These are phyloP conservation scores for Penicillium crustosum DNA, from an alignment of 2,329 filamentous ascomycete genomes.

Conservation along the genomic window DNA sequence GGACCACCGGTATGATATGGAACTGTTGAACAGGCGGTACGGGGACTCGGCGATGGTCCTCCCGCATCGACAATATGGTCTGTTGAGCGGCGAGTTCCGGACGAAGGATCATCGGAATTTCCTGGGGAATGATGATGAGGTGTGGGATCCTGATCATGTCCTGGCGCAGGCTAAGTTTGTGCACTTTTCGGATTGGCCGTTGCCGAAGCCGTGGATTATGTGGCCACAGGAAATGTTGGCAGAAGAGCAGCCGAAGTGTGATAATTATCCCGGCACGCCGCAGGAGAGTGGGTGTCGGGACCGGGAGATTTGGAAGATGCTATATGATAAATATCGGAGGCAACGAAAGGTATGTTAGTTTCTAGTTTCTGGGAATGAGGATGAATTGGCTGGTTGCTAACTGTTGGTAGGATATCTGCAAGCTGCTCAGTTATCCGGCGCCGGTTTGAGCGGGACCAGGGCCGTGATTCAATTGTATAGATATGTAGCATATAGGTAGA, in stretches of 20 bases:
- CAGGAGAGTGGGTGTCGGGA: slow-evolving; percentile 41
- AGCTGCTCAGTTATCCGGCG: slow-evolving; percentile 40
- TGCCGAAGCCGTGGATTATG: slow-evolving; percentile 64
- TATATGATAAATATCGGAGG: slow-evolving; percentile 40
- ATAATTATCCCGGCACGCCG: slow-evolving; percentile 35
- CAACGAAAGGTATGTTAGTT: slow-evolving; percentile 30
- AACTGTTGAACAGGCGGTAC: slow-evolving; percentile 65
- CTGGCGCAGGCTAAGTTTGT: slow-evolving; percentile 64
- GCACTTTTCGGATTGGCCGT: slow-evolving; percentile 71
- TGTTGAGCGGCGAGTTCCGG: slow-evolving; percentile 65
- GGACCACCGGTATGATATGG: slow-evolving; percentile 59
- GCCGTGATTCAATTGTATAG: not conserved
- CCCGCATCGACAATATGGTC: slow-evolving; percentile 62
- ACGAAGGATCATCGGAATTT: slow-evolving; percentile 53
- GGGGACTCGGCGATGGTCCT: slow-evolving; percentile 59
- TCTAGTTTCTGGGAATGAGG: not conserved
- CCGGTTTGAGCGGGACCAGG: slow-evolving; percentile 28
- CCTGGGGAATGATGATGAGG: slow-evolving; percentile 51
- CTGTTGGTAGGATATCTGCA: slow-evolving; percentile 31
- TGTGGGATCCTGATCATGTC: slow-evolving; percentile 59
- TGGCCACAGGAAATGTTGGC: slow-evolving; percentile 37
- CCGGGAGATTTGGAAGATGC: slow-evolving; percentile 38
- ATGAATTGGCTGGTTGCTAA: slow-evolving; percentile 3
- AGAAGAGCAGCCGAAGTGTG: slow-evolving; percentile 36
- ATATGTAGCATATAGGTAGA: not conserved